Conservation (phyloP, 306 rosid species). For the Canavalia gladiata region DNA sequence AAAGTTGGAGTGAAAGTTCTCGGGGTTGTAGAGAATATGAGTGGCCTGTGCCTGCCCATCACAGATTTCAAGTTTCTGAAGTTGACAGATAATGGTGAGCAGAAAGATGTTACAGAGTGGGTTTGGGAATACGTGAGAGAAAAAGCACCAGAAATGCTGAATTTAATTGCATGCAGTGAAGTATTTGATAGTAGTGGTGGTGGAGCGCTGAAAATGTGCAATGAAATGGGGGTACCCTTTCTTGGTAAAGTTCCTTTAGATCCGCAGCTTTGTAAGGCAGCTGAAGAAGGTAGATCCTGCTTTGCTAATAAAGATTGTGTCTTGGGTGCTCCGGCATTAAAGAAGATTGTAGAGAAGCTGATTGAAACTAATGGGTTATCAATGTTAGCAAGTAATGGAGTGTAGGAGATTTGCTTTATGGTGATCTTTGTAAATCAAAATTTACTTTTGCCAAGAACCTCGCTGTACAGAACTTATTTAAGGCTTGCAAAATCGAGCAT, state of each 20-base stretch:
- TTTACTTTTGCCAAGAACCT: conserved; percentile 22
- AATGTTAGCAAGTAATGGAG: conserved; percentile 53
- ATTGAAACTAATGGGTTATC: conserved; percentile 65
- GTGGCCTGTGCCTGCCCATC: conserved; percentile 77
- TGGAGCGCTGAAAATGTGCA: conserved; percentile 85
- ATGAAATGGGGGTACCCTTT: conserved; percentile 84
- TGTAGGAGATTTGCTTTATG: conserved; percentile 42
- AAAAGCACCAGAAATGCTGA: conserved; percentile 71
- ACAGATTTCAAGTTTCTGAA: conserved; percentile 70
- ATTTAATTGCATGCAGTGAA: conserved; percentile 74
- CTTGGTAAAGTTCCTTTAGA: conserved; percentile 94
- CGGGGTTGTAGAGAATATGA: conserved; percentile 96
- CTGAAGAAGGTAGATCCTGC: conserved; percentile 94
- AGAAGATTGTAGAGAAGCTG: conserved; percentile 74
- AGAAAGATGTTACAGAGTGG: conserved; percentile 80
- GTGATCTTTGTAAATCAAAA: conserved; percentile 29
- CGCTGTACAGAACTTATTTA: conserved; percentile 2
- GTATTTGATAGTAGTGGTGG: conserved; percentile 90
- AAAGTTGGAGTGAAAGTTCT: conserved; percentile 82
- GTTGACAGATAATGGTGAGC: conserved; percentile 68
- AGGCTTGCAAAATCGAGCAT: neutral
- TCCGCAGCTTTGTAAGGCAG: conserved; percentile 91
- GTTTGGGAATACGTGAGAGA: conserved; percentile 65
- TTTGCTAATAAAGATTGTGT: conserved; percentile 69
- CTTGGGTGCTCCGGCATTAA: conserved; percentile 78